phyloP scores from a whole-genome alignment of 257 asterid species.

The Solanum pennellii region DNA sequence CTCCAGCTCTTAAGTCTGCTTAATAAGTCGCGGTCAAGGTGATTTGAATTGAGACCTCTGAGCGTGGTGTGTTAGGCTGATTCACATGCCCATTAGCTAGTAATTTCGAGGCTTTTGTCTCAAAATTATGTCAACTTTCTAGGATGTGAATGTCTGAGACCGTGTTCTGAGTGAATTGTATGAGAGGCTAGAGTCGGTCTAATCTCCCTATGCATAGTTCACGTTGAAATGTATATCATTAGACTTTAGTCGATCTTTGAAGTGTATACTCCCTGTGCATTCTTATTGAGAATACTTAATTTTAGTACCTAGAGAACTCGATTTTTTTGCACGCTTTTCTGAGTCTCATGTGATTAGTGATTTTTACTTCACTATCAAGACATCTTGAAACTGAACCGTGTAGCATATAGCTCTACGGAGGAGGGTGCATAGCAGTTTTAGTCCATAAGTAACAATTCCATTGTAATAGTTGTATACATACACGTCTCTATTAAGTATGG shows the following conservation, averaged over 20 bases:
- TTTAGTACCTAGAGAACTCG: neutral
- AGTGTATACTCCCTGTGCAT: no score
- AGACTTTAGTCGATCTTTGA: no score
- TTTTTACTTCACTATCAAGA: neutral
- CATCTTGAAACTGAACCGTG: neutral
- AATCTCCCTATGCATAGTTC: neutral
- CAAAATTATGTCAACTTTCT: neutral
- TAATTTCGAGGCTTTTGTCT: neutral
- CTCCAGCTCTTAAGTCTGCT: neutral
- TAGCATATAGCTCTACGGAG: neutral
- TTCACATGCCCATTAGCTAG: neutral
- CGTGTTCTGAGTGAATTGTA: neutral
- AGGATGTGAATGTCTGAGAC: neutral
- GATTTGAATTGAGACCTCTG: neutral
- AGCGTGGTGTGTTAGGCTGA: neutral
- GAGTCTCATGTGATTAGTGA: neutral
- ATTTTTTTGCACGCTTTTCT: neutral
- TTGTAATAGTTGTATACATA: neutral
- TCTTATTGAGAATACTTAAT: neutral
- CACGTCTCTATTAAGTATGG: neutral
- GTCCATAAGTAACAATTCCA: neutral
- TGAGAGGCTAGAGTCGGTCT: neutral
- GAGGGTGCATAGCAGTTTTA: neutral
- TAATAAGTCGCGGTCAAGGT: neutral
- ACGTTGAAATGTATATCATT: neutral